Base-by-base conservation (phyloP, 108 stramenopile genomes). In the Discostella stelligeroides region DNA sequence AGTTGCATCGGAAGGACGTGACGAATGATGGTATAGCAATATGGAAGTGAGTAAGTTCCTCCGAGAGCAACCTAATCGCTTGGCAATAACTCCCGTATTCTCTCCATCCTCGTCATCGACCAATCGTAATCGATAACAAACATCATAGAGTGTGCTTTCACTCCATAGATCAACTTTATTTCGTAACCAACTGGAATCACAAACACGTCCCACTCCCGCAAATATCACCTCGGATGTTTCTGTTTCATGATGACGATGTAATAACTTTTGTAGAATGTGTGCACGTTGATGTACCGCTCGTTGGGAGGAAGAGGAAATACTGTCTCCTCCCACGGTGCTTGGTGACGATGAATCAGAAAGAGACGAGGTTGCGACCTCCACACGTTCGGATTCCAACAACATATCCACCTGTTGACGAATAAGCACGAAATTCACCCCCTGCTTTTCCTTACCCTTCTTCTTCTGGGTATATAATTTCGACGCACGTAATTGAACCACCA, bases 101-200 rank as follows among this genome's bases (percentile, higher is more conserved):
- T 27, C 63, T 1, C 15, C 37, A 39, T 66, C 76, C 7, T 67
- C 60, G n/a, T 83, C 80, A 45, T 88, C 79, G 34, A 97, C 60
- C 46, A 97, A 72, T 27, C 91, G 68, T 63, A 96, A 61, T 50
- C 88, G 80, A 74, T 84, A 82, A 15, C 95, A 82, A 23, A 97
- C 47, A 20, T 91, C 85, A 27, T 82, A 55, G 43, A 98, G 59
- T 30, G 85, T 66, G 1, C 70, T 51, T 61, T 85, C 68, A 29
- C 51, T 81, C 72, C 90, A 65, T 56, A 91, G 42, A 23, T 82
- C 86, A 27, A 84, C 48, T 42, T 80, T 65, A 9, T 42, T 72
- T 9, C 54, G 21, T 14, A 82, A 60, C 47, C 89, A 66, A 17
- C 30, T 56, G 11, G 75, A 42, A 53, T 79, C 53, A 13, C 68